Base-by-base conservation (phyloP, 2,329 filamentous ascomycete species). In the Diaporthe vexans region DNA sequence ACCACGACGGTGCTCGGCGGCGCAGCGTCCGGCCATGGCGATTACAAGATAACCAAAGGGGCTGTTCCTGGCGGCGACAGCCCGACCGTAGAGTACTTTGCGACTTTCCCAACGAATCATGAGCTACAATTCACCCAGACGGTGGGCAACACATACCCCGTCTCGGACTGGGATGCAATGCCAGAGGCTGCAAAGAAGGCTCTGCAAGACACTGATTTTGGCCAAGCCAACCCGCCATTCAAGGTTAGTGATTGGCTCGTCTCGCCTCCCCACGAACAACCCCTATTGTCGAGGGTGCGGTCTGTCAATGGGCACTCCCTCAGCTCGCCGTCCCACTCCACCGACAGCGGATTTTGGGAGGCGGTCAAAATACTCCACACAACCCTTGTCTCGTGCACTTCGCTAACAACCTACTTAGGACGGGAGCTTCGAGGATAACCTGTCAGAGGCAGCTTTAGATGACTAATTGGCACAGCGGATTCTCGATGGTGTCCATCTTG, bases 111-210 rank as follows among this genome's bases (percentile, higher is more conserved):
- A 0, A 75, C 78, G 48, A 82, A 86, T 77, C 84, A 86, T 76
- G 77, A 82, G 52, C 76, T 84, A 58, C 78, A 81, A 52, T 81
- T 85, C 51, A 85, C 84, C 7, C 77, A 73, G 10, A 81, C 79
- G 3, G 76, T 79, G 10, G 85, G 84, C 21, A 79, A 79, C 3
- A 76, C 78, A 24, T 82, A 83, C 61, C 80, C 81, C 6, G 72
- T 87, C 54, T 79, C 83, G 69, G 83, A 84, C 35, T 86, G 85
- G 84, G 85, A 86, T 75, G 79, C 77, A 15, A 79, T 86, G 76
- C 77, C 82, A 4, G 65, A 77, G 0, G 80, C 77, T 19, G 80
- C 82, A 8, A 78, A 80, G 65, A 79, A 75, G 19, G 83, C 81
- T 0, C 78, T 86, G 7, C 74, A 77, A 37, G 78, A 80, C 37